A percentile compares a stretch with the other conserved stretches of the same genome.
Conservation (phyloP, 1,284 basidiomycete genomes). For the Apiotrichum gracile region DNA sequence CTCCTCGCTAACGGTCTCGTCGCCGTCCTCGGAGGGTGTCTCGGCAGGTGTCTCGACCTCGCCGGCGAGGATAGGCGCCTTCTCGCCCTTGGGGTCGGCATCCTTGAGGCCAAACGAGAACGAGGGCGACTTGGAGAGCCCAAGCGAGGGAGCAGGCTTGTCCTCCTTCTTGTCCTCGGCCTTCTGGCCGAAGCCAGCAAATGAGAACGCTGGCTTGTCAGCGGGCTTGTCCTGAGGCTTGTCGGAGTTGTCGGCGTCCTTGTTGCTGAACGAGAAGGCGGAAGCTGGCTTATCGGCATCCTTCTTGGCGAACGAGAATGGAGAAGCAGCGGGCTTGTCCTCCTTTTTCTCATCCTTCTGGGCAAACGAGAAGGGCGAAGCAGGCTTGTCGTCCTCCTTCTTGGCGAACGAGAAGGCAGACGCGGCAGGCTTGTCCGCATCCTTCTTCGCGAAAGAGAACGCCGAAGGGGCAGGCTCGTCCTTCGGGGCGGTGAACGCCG, state of each 20-base stretch:
- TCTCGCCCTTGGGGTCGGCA: not conserved
- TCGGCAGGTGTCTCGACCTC: not conserved
- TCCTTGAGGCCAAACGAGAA: not conserved
- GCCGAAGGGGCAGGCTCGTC: not conserved
- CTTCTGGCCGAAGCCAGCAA: not conserved
- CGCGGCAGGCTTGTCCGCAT: not conserved
- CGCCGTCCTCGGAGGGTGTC: not conserved
- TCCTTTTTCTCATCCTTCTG: not conserved
- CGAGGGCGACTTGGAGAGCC: not conserved
- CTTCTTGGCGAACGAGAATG: not conserved
- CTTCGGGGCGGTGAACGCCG: not conserved
- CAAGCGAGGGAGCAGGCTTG: not conserved
- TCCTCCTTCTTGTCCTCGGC: not conserved
- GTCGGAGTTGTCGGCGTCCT: not conserved
- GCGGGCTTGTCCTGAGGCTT: not conserved
- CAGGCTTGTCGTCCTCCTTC: conserved; percentile 1
- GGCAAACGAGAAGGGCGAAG: not conserved
- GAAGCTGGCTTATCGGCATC: not conserved
- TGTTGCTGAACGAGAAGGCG: not conserved
- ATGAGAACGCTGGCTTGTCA: not conserved
- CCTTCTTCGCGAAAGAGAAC: not conserved
- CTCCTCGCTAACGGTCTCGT: conserved; percentile 16
- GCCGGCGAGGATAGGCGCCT: not conserved
- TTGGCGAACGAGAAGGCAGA: not conserved
- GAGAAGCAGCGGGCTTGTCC: not conserved